phyloP scores from a whole-genome alignment of 257 asterid species.

The Solanum dulcamara region DNA sequence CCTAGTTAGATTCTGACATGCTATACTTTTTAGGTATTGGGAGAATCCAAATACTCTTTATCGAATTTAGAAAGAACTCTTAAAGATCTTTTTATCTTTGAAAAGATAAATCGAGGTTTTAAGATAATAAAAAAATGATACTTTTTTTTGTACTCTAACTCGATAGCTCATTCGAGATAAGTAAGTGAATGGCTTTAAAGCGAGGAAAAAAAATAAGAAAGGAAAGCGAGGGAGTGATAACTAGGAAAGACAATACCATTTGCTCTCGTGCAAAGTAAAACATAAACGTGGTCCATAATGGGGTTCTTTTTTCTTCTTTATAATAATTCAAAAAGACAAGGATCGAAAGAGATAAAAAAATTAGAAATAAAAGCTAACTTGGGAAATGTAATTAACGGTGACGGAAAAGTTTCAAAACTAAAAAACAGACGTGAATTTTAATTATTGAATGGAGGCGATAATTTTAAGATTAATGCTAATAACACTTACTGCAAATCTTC shows the following conservation, averaged over 20 bases:
- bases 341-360: neutral
- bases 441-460: neutral
- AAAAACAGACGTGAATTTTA: neutral
- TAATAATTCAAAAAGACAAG: neutral
- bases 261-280: neutral
- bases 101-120: neutral
- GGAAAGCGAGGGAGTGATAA: neutral
- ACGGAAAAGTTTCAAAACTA: neutral
- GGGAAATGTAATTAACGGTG: neutral
- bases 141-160: neutral
- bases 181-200: neutral
- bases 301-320: neutral
- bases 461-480: neutral
- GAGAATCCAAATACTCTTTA: neutral
- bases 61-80: neutral
- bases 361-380: neutral
- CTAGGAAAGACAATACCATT: neutral
- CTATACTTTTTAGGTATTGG: neutral
- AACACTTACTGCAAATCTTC: too few relatives aligned
- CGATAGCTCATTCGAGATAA: neutral
- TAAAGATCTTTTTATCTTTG: neutral
- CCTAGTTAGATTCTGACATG: neutral
- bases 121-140: neutral
- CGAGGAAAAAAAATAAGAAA: neutral
- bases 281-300: neutral